Base-by-base conservation (phyloP, 2,329 filamentous ascomycete genomes). In the Diaporthe longicolla region DNA sequence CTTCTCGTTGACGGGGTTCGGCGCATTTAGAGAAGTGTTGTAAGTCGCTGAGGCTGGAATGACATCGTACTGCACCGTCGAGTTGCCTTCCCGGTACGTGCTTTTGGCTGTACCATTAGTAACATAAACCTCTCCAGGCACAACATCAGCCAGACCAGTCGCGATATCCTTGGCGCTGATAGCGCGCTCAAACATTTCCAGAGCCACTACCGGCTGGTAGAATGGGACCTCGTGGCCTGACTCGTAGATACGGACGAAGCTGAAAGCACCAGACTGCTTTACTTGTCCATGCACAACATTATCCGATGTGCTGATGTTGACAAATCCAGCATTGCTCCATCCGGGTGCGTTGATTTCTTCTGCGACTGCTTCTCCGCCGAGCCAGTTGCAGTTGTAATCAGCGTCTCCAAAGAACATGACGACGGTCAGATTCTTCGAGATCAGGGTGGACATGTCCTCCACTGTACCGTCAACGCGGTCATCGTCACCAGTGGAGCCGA, bases 191-290 rank as follows among this genome's bases (percentile, higher is more conserved):
- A 89, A 88, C 74, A 89, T 82, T 75, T 85, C 84, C 17, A 89
- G 80, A 10, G 87, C 80, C 17, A 83, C 85, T 43, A 86, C 80
- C 4, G 85, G 89, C 78, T 89, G 88, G 79, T 90, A 90, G 78
- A 89, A 89, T 0, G 88, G 88, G 40, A 85, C 83, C 77, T 84
- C 82, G 77, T 85, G 83, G 11, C 83, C 84, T 29, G 79, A 79
- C 73, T 84, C 80, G 77, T 83, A 85, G 76, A 89, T 82, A 32
- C 88, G 82, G 9, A 85, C 82, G 78, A 89, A 88, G 59, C 83
- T 85, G 79, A 86, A 89, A 71, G 84, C 83, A 21, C 84, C 87
- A 6, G 84, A 82, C 79, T 90, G 88, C 79, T 84, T 86, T 26
- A 87, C 86, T 72, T 80, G 80, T 4, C 65, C 68, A 11, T 78